Percentiles rank a stretch among this genome's conserved stretches.
Evolutionary conservation across 2,329 filamentous ascomycete genomes (phyloP).

Genomic region (Fusarium agapanthi): DNA sequence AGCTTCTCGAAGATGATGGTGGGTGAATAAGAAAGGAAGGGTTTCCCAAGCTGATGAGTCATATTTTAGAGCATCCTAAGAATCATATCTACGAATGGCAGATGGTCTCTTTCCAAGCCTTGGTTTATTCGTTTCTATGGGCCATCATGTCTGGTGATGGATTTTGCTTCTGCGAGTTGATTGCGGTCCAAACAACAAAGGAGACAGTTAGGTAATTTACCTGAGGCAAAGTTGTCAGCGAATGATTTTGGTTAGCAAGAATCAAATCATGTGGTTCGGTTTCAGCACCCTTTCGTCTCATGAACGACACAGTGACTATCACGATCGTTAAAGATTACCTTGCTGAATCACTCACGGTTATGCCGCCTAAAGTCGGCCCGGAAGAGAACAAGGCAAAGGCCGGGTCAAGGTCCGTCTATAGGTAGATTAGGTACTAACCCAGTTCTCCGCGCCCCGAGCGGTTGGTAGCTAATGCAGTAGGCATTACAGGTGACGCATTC

Average conservation of each 20-base stretch:
- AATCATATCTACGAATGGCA: background rate
- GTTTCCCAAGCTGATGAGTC: background rate
- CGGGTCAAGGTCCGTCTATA: background rate
- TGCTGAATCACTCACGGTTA: background rate
- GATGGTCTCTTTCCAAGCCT: background rate
- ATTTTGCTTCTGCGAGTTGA: background rate
- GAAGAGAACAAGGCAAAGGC: constrained; percentile 2
- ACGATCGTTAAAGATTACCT: background rate
- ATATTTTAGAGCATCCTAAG: background rate
- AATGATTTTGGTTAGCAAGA: background rate
- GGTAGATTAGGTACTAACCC: background rate
- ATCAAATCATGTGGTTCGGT: background rate
- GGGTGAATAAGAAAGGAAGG: background rate
- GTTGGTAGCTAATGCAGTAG: constrained; percentile 6
- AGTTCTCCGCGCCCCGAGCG: constrained; percentile 17
- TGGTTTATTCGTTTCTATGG: background rate
- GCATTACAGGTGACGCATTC: constrained; percentile 6
- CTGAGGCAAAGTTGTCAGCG: background rate
- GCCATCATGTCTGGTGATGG: background rate
- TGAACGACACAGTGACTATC: background rate
- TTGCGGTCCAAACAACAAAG: background rate
- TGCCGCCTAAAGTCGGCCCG: constrained; percentile 24
- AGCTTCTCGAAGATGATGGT: background rate
- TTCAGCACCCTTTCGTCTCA: background rate
- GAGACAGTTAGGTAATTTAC: background rate